These are phyloP conservation scores for Canariomyces notabilis DNA, from an alignment of 2,329 filamentous ascomycete species.

Conservation along the genomic window DNA sequence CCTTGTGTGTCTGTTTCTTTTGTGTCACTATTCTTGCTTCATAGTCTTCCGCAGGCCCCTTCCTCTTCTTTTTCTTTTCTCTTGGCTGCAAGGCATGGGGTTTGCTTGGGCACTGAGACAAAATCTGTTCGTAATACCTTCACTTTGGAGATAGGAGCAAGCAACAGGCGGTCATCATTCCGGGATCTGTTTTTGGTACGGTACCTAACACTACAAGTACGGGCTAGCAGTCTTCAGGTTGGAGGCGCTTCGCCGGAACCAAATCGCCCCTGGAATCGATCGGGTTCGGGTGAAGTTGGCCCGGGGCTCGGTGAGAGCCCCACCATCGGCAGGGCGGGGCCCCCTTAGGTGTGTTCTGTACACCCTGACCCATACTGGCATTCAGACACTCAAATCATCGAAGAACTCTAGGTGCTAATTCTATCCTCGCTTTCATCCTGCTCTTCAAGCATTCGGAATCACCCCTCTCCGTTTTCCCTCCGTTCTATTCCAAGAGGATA, in stretches of 20 bases:
- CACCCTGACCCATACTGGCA: no score
- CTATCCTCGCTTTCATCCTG: no score
- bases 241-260: not conserved
- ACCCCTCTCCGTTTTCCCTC: not conserved
- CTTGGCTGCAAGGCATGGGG: slow-evolving; percentile 3
- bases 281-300: not conserved
- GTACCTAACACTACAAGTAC: no score
- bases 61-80: not conserved
- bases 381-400: no score
- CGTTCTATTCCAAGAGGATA: slow-evolving; percentile 13
- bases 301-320: not conserved
- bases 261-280: not conserved
- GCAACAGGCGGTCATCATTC: not conserved
- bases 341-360: no score
- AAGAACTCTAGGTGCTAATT: no score
- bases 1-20: not conserved
- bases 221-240: not conserved
- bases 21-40: not conserved
- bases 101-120: slow-evolving; percentile 9
- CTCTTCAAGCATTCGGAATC: no score
- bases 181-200: not conserved
- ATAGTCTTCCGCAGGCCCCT: not conserved
- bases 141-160: slow-evolving; percentile 1
- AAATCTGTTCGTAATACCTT: slow-evolving; percentile 16
- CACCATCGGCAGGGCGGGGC: no score